Conservation (phyloP, 164 flowering plant species). For the Dillenia suffruticosa region DNA sequence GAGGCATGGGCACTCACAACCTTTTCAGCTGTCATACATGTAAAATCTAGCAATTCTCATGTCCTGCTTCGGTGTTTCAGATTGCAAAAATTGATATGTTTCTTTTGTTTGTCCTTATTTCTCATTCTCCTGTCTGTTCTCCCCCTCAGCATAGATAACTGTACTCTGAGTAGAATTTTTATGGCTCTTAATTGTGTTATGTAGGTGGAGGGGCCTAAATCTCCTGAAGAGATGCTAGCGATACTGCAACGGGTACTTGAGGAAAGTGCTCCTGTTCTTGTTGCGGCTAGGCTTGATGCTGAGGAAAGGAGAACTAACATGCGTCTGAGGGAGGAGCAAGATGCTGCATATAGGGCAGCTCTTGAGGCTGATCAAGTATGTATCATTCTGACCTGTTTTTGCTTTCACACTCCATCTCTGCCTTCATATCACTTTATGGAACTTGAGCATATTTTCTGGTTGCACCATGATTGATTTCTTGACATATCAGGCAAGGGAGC, state of each 20-base stretch:
- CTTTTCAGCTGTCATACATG: too few species aligned
- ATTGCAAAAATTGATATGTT: too few species aligned
- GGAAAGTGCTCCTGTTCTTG: constrained; percentile 86
- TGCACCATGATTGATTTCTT: constrained; percentile 1
- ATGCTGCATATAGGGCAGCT: constrained; percentile 94
- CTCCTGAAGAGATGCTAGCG: constrained; percentile 76
- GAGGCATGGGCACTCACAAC: too few species aligned
- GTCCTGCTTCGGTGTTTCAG: too few species aligned
- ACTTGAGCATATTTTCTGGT: neutral
- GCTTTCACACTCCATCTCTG: neutral
- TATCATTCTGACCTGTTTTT: constrained; percentile 7
- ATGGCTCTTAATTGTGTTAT: constrained; percentile 3
- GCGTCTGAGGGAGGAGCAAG: constrained; percentile 95
- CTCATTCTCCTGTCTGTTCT: neutral
- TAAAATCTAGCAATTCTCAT: too few species aligned
- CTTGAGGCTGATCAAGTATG: constrained; percentile 97
- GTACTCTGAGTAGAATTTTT: too few species aligned
- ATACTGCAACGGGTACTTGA: constrained; percentile 81
- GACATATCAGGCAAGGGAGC: constrained; percentile 76
- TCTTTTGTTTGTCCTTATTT: neutral
- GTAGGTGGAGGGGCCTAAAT: constrained; percentile 88
- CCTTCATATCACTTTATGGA: neutral
- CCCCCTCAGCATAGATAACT: too few species aligned
- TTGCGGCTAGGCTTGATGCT: constrained; percentile 83
- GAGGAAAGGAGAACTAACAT: constrained; percentile 86